Evolutionary conservation across 345 rosid genomes (phyloP), one percentile per base, ranked within the genome.

Genomic region (Sonneratia caseolaris): DNA sequence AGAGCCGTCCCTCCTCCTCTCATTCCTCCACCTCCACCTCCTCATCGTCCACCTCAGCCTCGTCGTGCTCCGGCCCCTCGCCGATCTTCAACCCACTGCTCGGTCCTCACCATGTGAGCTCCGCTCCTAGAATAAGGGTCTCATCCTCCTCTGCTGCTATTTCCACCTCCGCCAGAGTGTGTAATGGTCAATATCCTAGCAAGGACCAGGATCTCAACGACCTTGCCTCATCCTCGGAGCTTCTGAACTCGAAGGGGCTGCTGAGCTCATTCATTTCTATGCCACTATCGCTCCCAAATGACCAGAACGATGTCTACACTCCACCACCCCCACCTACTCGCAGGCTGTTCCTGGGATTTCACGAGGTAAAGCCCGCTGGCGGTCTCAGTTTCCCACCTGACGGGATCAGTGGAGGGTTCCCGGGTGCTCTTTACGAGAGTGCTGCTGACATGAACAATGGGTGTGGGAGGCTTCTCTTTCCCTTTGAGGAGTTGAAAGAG

Each of bases 401-500:
- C 81, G 93, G 87, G 72, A 78, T 87, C 11, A 83, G 64, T 70
- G 86, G 84, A 68, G 91, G 85, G 70, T 79, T 78, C 66, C 81
- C 79, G 68, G 84, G 78, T 22, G 78, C 79, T 42, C 85, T 82
- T 71, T 83, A 79, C 6, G 67, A 67, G 21, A 62, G 69, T 7
- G 59, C 68, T 19, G 71, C 64, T 37, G 59, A 62, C 7, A 53
- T 57, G 48, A 86, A 82, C 68, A 77, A 76, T 16, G 82, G 74
- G 74, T 91, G 68, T 19, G 79, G 97, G 76, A 83, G 92, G 77
- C 84, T 86, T 42, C 75, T 90, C 84, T 89, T 95, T 79, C 97
- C 99, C 12, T 95, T 92, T 81, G 99, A 92, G 71, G 98, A 95
- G 78, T 78, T 95, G 82, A 95, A 27, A 27, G 32, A 90, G 77